Percentiles rank a stretch among this genome's conserved stretches.
Conservation (phyloP, 1,139 yeast genomes). For the Blastobotrys elegans region DNA sequence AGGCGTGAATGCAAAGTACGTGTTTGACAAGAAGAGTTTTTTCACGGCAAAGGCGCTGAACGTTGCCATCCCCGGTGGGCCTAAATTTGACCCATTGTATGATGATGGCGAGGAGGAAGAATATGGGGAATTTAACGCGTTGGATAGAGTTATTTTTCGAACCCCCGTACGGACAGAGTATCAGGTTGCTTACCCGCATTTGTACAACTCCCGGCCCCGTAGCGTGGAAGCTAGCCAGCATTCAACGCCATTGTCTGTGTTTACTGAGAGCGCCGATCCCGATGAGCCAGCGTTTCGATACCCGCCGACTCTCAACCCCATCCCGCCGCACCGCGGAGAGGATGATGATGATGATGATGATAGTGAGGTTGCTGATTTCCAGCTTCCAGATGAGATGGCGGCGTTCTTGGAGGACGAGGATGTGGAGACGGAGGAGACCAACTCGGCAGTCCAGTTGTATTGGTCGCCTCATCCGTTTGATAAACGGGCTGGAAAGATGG, state of each 20-base stretch:
- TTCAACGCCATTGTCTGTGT: conserved; percentile 54
- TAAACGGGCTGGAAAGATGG: conserved; percentile 61
- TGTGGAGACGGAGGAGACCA: conserved; percentile 42
- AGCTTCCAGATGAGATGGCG: conserved; percentile 38
- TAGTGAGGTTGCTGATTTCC: conserved; percentile 30
- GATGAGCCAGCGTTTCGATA: conserved; percentile 55
- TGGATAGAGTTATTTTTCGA: conserved; percentile 82
- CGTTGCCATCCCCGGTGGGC: conserved; percentile 89
- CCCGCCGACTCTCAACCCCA: conserved; percentile 53
- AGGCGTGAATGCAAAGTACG: conserved; percentile 49
- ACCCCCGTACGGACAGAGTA: conserved; percentile 75
- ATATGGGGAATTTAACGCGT: conserved; percentile 81
- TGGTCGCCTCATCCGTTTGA: conserved; percentile 87
- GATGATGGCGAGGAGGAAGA: conserved; percentile 70
- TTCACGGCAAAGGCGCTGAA: conserved; percentile 89
- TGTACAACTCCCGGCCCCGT: conserved; percentile 76
- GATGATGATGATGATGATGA: conserved; percentile 36
- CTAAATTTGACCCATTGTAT: conserved; percentile 87
- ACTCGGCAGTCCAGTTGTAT: conserved; percentile 58
- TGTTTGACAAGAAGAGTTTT: conserved; percentile 73
- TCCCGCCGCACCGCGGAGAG: conserved; percentile 38
- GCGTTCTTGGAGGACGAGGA: conserved; percentile 48
- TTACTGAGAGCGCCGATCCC: conserved; percentile 44
- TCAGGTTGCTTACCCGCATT: conserved; percentile 75
- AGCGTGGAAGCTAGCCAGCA: conserved; percentile 58